phyloP scores from a whole-genome alignment of 2,329 filamentous ascomycete species.

The Epichloe scottii region DNA sequence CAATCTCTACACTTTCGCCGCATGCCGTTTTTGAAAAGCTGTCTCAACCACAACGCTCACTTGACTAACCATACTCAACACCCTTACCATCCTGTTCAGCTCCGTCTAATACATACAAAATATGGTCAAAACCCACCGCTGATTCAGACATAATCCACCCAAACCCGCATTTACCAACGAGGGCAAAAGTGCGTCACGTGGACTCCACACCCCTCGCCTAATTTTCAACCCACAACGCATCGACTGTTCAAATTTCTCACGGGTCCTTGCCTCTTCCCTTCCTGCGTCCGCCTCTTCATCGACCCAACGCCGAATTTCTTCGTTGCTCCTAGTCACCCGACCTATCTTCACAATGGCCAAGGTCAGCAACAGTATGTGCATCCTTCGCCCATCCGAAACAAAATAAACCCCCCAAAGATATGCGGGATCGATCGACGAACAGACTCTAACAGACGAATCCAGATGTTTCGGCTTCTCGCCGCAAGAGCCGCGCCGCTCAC shows the following conservation, averaged over 20 bases:
- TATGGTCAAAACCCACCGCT: background rate
- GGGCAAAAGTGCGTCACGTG: constrained; percentile 20
- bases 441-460: background rate
- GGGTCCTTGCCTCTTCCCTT: background rate
- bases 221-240: constrained; percentile 20
- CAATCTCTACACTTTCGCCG: no score
- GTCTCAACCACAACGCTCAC: no score
- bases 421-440: no score
- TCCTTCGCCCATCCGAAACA: background rate
- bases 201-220: constrained; percentile 11
- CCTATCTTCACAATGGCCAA: constrained; percentile 52
- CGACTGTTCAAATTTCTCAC: constrained; percentile 6
- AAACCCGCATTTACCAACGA: background rate
- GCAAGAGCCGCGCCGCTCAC: constrained; percentile 99
- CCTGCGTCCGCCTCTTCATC: constrained; percentile 8
- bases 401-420: background rate
- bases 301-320: constrained; percentile 20
- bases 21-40: no score
- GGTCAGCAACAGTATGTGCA: constrained; percentile 46
- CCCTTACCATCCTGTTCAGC: background rate
- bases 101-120: background rate
- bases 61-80: no score
- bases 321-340: constrained; percentile 11
- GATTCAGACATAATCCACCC: background rate
- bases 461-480: constrained; percentile 67